Base-by-base conservation (phyloP, 2,329 filamentous ascomycete species). In the Botryosphaeria dothidea region DNA sequence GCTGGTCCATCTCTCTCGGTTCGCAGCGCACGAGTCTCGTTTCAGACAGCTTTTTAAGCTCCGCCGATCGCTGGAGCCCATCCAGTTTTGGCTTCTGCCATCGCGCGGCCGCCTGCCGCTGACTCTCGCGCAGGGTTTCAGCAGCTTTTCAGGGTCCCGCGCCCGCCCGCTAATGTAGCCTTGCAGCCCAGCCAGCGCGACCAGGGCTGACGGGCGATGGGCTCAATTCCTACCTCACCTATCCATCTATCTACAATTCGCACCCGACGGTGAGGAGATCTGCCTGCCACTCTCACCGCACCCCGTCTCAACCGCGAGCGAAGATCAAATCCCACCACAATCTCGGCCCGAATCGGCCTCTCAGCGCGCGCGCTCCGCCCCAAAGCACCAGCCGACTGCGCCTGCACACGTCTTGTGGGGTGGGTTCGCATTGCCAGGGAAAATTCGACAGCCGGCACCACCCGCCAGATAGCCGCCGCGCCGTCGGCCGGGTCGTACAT, bases 321-420 rank as follows among this genome's bases (percentile, higher is more conserved):
- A 64, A 57, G 62, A 64, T 58, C 62, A 11, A 54, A 64, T 46
- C 43, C 62, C 51, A 58, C 62, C 52, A 46, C 49, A 56, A 63
- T 63, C 49, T 64, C 62, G 62, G 62, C 52, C 62, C 62, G 62
- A 64, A 58, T 64, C 29, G 51, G 21, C 29, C 51, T 58, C 29
- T 36, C 27, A 54, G 38, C 62, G 19, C n/a, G 62, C 38, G 41
- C 38, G 41, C 25, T 48, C 43, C 36, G 48, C 41, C 62, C 48
- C 49, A 54, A 25, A 41, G 36, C 48, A 34, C 38, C 29, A 38
- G 62, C 62, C 52, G 58, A 49, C 56, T 46, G 56, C 38, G 38
- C 36, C 23, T 58, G 54, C 56, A 58, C 54, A 45, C 41, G 27
- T 46, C 41, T 6, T 46, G 56, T 34, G 56, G 38, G 38, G 38